Conservation (phyloP, 1,284 basidiomycete genomes). For the Austroboletus novae-zelandiae region DNA sequence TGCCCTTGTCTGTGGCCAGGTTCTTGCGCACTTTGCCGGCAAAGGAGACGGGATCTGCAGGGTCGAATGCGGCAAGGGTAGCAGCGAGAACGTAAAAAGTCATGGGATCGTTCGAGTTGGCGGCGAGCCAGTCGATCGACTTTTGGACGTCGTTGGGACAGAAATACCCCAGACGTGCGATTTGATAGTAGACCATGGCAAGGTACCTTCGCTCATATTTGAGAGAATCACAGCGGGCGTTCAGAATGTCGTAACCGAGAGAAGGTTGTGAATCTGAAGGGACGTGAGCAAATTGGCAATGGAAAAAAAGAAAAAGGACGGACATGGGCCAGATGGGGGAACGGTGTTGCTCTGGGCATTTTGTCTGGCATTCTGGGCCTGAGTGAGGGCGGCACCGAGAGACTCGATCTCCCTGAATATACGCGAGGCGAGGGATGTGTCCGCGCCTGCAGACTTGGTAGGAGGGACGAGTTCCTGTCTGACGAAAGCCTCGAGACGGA, state of each 20-base stretch:
- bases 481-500: conserved; percentile 53
- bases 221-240: conserved; percentile 66
- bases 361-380: conserved; percentile 55
- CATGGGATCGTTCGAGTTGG: conserved; percentile 62
- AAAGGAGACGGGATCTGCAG: conserved; percentile 52
- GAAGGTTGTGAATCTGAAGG: conserved; percentile 39
- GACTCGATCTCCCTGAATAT: conserved; percentile 65
- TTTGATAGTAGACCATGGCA: conserved; percentile 56
- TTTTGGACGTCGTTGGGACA: conserved; percentile 55
- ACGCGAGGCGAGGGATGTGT: conserved; percentile 47
- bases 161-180: conserved; percentile 65
- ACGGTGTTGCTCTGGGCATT: conserved; percentile 63
- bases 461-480: conserved; percentile 49
- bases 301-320: conserved; percentile 4
- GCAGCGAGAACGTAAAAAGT: conserved; percentile 72
- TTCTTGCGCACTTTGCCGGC: conserved; percentile 44
- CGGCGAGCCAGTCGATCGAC: conserved; percentile 65
- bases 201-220: conserved; percentile 70
- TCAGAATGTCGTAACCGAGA: conserved; percentile 64
- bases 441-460: conserved; percentile 31
- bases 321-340: conserved; percentile 53
- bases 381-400: conserved; percentile 49
- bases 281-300: conserved; percentile 1
- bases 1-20: conserved; percentile 44
- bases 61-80: conserved; percentile 67